Percentiles rank a stretch among this genome's conserved stretches.
These are phyloP conservation scores for Mortierella sp. DNA, from an alignment of 371 early-diverging fungal genomes.

Conservation along the genomic window DNA sequence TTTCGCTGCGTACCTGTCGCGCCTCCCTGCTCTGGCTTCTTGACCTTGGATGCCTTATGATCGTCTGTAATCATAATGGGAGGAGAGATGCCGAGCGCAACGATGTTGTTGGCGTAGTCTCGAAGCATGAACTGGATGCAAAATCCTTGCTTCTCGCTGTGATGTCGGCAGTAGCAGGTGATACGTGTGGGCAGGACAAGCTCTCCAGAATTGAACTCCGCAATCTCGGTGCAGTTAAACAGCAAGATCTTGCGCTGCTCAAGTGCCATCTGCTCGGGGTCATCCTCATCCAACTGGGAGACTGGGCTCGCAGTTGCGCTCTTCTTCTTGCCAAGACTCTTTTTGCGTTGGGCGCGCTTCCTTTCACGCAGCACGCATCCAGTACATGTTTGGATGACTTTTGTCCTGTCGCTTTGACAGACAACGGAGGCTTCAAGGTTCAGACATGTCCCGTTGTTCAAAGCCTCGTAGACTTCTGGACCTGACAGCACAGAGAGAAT, in stretches of 20 bases:
- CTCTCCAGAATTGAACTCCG: constrained; percentile 92
- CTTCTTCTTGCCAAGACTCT: constrained; percentile 55
- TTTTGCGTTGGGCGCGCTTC: constrained; percentile 50
- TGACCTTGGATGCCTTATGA: constrained; percentile 88
- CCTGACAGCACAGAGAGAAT: constrained; percentile 9
- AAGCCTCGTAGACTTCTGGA: constrained; percentile 44
- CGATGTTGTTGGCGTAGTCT: constrained; percentile 72
- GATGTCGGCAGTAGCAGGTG: constrained; percentile 96
- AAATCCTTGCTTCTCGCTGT: constrained; percentile 91
- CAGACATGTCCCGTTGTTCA: constrained; percentile 60
- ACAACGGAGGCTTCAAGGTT: constrained; percentile 84
- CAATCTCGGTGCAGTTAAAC: constrained; percentile 90
- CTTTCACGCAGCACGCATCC: constrained; percentile 91
- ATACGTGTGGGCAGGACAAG: constrained; percentile 91
- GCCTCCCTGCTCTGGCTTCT: constrained; percentile 56
- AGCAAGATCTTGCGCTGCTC: constrained; percentile 82
- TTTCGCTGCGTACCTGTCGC: constrained; percentile 26
- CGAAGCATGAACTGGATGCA: constrained; percentile 82
- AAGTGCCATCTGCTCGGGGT: constrained; percentile 63
- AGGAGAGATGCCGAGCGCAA: constrained; percentile 88
- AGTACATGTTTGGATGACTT: constrained; percentile 82
- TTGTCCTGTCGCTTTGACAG: constrained; percentile 86
- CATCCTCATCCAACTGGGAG: constrained; percentile 58
- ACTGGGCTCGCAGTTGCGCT: constrained; percentile 16
- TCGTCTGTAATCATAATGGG: constrained; percentile 97